Evolutionary conservation across 2,329 filamentous ascomycete genomes (phyloP).

Genomic region (Lizonia empirigonia): DNA sequence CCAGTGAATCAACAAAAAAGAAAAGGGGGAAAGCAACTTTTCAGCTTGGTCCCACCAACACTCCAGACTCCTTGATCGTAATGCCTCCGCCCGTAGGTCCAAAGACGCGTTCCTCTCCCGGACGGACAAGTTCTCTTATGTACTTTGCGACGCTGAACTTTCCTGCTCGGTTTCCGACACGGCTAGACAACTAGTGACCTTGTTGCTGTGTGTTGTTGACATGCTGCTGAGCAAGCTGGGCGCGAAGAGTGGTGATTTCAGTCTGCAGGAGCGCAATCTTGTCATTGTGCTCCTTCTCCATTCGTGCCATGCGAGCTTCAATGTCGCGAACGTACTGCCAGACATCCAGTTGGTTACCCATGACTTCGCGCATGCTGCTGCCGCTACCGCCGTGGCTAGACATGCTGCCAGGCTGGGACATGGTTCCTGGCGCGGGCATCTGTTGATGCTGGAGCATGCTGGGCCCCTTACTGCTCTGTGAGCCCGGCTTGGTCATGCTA

Average conservation of each 20-base stretch:
- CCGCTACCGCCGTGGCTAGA: slow-evolving; percentile 63
- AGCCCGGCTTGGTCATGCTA: slow-evolving; percentile 40
- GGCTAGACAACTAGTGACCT: slow-evolving; percentile 3
- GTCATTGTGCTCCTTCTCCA: slow-evolving; percentile 56
- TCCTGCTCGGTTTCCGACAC: background rate
- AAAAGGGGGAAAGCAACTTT: background rate
- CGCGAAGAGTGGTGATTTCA: slow-evolving; percentile 50
- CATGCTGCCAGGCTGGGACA: slow-evolving; percentile 58
- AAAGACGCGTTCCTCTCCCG: slow-evolving; percentile 4
- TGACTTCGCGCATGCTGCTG: slow-evolving; percentile 70
- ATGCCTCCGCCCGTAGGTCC: slow-evolving; percentile 10
- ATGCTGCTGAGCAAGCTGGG: slow-evolving; percentile 46
- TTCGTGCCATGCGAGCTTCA: slow-evolving; percentile 59
- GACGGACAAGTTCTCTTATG: background rate
- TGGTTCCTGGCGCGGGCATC: slow-evolving; percentile 43
- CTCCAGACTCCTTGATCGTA: slow-evolving; percentile 9
- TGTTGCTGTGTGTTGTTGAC: slow-evolving; percentile 31
- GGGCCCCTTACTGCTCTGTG: slow-evolving; percentile 40
- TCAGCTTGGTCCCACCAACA: slow-evolving; percentile 2
- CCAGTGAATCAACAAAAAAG: background rate
- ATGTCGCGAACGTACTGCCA: slow-evolving; percentile 75
- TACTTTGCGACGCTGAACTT: slow-evolving; percentile 1
- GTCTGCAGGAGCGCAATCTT: slow-evolving; percentile 53
- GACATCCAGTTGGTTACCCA: slow-evolving; percentile 62
- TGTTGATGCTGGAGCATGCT: slow-evolving; percentile 52